These are phyloP conservation scores for Aspergillus thermomutatus DNA, from an alignment of 2,329 filamentous ascomycete species.

Conservation along the genomic window DNA sequence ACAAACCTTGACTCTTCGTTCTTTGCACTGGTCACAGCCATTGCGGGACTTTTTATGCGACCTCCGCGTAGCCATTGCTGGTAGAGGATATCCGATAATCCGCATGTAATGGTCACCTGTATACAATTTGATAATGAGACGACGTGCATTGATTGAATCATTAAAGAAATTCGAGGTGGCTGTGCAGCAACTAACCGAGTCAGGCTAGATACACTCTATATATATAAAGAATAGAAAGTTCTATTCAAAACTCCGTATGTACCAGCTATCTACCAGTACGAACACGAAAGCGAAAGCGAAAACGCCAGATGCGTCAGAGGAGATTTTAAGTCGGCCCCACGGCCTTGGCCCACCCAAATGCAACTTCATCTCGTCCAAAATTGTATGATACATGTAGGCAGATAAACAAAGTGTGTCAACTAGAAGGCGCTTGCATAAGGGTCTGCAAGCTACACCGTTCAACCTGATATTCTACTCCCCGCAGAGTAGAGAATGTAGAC, in stretches of 20 bases:
- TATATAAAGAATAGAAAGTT: too few species aligned
- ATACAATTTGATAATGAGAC: too few species aligned
- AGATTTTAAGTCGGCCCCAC: not conserved
- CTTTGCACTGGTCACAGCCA: constrained; percentile 7
- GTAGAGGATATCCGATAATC: not conserved
- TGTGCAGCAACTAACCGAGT: not conserved
- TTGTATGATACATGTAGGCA: not conserved
- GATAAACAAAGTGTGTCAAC: not conserved
- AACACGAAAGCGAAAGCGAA: not conserved
- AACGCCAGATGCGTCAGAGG: not conserved
- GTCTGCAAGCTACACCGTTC: not conserved
- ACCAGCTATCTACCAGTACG: too few species aligned
- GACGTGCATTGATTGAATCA: too few species aligned
- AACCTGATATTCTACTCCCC: constrained; percentile 1
- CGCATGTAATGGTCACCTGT: not conserved
- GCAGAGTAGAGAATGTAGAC: not conserved
- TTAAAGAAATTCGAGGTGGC: not conserved
- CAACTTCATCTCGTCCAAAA: not conserved
- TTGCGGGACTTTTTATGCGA: constrained; percentile 7
- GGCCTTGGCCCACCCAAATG: not conserved
- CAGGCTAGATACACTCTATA: too few species aligned
- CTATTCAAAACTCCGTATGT: too few species aligned
- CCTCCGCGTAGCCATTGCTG: not conserved
- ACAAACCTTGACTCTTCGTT: constrained; percentile 8
- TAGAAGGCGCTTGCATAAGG: not conserved